Evolutionary conservation across 768 basidiomycete genomes (phyloP).

Genomic region (Pleurotus tuoliensis): DNA sequence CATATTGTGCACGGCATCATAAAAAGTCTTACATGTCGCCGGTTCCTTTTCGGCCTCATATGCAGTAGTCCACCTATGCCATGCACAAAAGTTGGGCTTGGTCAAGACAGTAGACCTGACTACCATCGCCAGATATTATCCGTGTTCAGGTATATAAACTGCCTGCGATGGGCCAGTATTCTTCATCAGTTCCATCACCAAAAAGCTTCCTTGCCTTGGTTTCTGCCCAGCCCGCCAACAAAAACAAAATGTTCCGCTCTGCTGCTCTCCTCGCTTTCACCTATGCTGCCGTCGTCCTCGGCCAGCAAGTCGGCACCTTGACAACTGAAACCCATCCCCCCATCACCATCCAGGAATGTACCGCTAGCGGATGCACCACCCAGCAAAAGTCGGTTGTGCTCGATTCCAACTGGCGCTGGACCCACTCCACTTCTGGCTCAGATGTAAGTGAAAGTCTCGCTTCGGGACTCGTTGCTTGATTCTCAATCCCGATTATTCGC

Average conservation of each 20-base stretch:
- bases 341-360: conserved; percentile 41
- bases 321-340: conserved; percentile 45
- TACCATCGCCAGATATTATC: background rate
- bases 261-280: conserved; percentile 30
- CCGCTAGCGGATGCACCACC: conserved; percentile 37
- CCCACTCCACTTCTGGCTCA: conserved; percentile 27
- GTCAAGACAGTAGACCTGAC: background rate
- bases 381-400: conserved; percentile 33
- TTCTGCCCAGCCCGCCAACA: background rate
- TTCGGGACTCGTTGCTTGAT: background rate
- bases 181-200: background rate
- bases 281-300: conserved; percentile 31
- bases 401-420: conserved; percentile 54
- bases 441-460: background rate
- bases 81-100: background rate
- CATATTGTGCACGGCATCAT: too few species aligned
- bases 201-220: background rate
- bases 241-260: conserved; percentile 28
- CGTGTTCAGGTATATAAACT: background rate
- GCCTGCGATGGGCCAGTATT: background rate
- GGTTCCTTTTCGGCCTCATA: background rate
- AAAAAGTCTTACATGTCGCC: too few species aligned
- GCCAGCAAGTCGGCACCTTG: conserved; percentile 47
- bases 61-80: background rate
- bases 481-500: background rate